phyloP scores from a whole-genome alignment of 352 stramenopile genomes.

The Lagenidium giganteum region DNA sequence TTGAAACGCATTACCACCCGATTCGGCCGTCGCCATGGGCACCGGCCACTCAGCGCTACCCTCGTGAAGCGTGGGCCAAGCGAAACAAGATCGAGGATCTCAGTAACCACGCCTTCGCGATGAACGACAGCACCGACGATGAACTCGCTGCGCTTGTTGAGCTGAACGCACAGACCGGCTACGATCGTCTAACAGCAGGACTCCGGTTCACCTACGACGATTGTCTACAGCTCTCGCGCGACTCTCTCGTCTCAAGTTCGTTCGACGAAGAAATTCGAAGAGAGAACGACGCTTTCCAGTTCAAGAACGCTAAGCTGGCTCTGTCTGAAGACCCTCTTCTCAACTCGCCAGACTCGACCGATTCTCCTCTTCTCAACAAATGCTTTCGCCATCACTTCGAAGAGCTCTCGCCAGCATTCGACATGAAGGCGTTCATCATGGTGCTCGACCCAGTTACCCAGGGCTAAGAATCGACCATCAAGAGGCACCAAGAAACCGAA shows the following conservation, averaged over 20 bases:
- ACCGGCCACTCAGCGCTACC: not conserved
- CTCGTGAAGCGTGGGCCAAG: slow-evolving; percentile 15
- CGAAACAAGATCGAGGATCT: slow-evolving; percentile 16
- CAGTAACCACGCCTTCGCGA: slow-evolving; percentile 3
- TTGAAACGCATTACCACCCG: slow-evolving; percentile 24
- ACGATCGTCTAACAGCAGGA: not conserved
- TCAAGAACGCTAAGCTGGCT: slow-evolving; percentile 10
- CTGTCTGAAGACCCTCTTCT: slow-evolving; percentile 18
- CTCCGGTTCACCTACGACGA: slow-evolving; percentile 8
- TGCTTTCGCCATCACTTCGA: slow-evolving; percentile 21
- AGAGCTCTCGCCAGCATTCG: slow-evolving; percentile 21
- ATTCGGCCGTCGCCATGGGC: not conserved
- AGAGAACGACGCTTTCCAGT: slow-evolving; percentile 11
- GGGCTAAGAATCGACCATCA: not conserved
- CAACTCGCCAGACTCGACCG: slow-evolving; percentile 31
- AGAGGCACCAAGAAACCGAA: slow-evolving; percentile 3
- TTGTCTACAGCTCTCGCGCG: slow-evolving; percentile 9
- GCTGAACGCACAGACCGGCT: slow-evolving; percentile 1
- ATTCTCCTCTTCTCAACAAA: slow-evolving; percentile 15
- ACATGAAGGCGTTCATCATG: slow-evolving; percentile 43
- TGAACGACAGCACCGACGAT: not conserved
- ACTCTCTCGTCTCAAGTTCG: slow-evolving; percentile 10
- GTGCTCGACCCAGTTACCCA: slow-evolving; percentile 14
- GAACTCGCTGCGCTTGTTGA: not conserved
- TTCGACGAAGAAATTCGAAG: slow-evolving; percentile 9